These are phyloP conservation scores for Cephaloascus albidus DNA, from an alignment of 805 yeast genomes.

Conservation along the genomic window DNA sequence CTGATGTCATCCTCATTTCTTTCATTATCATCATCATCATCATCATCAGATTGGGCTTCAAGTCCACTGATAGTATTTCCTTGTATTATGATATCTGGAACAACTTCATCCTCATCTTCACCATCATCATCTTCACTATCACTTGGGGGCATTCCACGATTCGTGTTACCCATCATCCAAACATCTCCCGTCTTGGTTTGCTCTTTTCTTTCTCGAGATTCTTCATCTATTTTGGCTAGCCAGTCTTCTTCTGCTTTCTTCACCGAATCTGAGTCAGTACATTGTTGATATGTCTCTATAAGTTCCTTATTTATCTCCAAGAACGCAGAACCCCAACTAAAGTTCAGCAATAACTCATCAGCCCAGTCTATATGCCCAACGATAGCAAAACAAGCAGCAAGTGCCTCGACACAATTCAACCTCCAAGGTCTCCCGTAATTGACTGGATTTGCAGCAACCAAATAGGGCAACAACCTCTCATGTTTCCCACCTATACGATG, in stretches of 20 bases:
- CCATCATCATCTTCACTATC: conserved; percentile 8
- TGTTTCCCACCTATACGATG: conserved; percentile 82
- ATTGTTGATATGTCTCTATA: conserved; percentile 60
- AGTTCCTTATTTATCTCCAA: conserved; percentile 75
- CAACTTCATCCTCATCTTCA: conserved; percentile 9
- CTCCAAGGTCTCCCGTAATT: conserved; percentile 96
- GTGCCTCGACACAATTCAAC: conserved; percentile 91
- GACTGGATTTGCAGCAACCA: conserved; percentile 95
- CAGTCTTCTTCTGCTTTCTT: conserved; percentile 65
- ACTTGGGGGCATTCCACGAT: conserved; percentile 27
- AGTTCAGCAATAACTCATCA: conserved; percentile 57
- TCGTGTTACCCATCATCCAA: conserved; percentile 76
- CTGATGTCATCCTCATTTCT: neutral
- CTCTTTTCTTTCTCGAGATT: conserved; percentile 51
- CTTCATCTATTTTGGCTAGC: conserved; percentile 60
- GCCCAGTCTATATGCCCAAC: conserved; percentile 93
- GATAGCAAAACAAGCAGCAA: conserved; percentile 94
- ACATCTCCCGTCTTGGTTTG: conserved; percentile 46
- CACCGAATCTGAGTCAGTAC: conserved; percentile 76
- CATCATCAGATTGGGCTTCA: too few species aligned
- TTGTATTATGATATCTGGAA: too few species aligned
- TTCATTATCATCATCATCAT: conserved; percentile 1
- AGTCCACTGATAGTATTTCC: too few species aligned
- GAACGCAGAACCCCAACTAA: conserved; percentile 92
- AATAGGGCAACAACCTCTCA: conserved; percentile 81